Evolutionary conservation across 495 filamentous ascomycete species (phyloP), one percentile per base, ranked within the genome.

Genomic region (Xylaria grammica): DNA sequence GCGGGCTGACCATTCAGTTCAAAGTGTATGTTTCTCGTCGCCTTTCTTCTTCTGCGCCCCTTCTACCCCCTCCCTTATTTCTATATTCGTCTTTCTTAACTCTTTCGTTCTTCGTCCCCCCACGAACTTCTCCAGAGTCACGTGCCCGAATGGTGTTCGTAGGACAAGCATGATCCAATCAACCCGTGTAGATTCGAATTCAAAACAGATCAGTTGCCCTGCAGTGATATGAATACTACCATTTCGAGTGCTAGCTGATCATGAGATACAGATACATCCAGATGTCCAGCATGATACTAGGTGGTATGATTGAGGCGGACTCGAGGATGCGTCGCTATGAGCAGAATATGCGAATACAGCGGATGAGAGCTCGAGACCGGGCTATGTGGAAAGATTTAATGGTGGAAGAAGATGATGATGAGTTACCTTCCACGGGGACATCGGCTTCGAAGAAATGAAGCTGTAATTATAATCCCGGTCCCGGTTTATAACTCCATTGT

Each of bases 281-380:
- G 72, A 91, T 96, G 80, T 91, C 90, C 22, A 87, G 85, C 58
- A 96, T 96, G 93, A 93, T 91, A 15, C 67, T 95, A 36, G 93
- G 93, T 9, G 87, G 89, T 53, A 92, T 90, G 82, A 82, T 96
- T 36, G 92, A 92, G 82, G 92, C 92, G 0, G 93, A 97, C 77
- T 80, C 81, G 60, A 80, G 90, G 46, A 81, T 96, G 52, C 84
- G 87, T 30, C 84, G 87, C 36, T 94, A 92, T 68, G 81, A 89
- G 79, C 75, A 81, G 66, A 70, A 76, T 42, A 72, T 89, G 61
- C 84, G 92, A 69, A 84, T 89, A 68, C 83, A 88, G 52, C 86
- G 89, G 67, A 81, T 87, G 66, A 66, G 87, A 51, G 78, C 83
- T 65, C 77, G 83, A 29, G 87, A 94, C 68, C 77, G 85, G 69